Evolutionary conservation across 352 stramenopile species (phyloP), one percentile per base, ranked within the genome.

Genomic region (Phytopythium boreale): DNA sequence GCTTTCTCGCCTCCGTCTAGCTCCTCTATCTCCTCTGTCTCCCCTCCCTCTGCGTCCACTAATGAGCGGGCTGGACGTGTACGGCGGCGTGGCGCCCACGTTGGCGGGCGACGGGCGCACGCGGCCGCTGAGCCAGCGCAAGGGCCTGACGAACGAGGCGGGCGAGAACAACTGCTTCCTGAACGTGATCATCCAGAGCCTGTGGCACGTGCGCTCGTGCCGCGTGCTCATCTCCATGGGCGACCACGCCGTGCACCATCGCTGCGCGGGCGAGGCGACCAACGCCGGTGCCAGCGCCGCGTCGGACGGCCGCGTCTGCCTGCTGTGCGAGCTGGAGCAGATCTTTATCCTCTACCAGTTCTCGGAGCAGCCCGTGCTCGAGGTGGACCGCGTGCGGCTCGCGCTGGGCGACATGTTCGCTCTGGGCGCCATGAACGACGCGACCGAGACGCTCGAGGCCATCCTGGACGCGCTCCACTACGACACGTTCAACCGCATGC

Each of bases 91-190:
- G 15, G 5, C 26, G 51, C 51, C 51, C 51, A 4, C 51, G 51
- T 57, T 27, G 51, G 51, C 51, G n/a, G 51, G 15, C 51, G 51
- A 57, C 29, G 29, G 27, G 27, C 51, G 27, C 19, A 26, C 63
- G 20, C 66, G 61, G 3, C 69, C 67, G n/a, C 61, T 71, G 47
- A 92, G 83, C 61, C 81, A 71, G 22, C 84, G 84, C 69, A 91
- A 95, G 65, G 89, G 89, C 0, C 82, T 97, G 55, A 82, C 75
- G 58, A 97, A 97, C 77, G 80, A 93, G 9, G 50, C 84, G 22
- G 89, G 89, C 60, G 70, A 87, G 51, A 97, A 97, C 76, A 96
- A 97, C 73, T 97, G 89, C 76, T 97, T 96, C 71, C 75, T 97
- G 5, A 97, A 97, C 70, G 89, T 97, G 17, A 88, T 97, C 60